Percentiles rank a stretch among this genome's conserved stretches.
Evolutionary conservation across 208 protist species (phyloP).

Genomic region (Trypanosomatidae sp.): DNA sequence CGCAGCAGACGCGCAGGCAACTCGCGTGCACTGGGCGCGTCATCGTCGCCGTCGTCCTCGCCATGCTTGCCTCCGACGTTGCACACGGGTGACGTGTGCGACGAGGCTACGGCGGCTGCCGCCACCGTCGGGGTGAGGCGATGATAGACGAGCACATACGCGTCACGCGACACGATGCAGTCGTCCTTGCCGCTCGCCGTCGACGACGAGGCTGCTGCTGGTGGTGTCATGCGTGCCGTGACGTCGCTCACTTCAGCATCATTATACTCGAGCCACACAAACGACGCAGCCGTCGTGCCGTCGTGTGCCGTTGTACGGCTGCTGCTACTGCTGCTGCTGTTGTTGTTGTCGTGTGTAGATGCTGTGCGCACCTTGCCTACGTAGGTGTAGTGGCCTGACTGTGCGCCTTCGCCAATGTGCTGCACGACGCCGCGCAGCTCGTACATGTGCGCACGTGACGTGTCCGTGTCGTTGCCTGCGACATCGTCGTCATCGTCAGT

Average conservation of each 20-base stretch:
- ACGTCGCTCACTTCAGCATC: constrained; percentile 36
- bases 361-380: constrained; percentile 21
- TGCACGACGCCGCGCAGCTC: constrained; percentile 59
- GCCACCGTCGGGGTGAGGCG: constrained; percentile 1
- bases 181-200: constrained; percentile 6
- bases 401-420: constrained; percentile 45
- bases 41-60: not conserved
- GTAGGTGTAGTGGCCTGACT: constrained; percentile 77
- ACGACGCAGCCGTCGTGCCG: no score
- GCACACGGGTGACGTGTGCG: not conserved
- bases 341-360: not conserved
- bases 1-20: constrained; percentile 22
- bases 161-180: constrained; percentile 24
- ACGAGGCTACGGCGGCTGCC: not conserved
- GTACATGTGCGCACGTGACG: constrained; percentile 13
- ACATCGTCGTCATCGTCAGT: not conserved
- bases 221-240: no score
- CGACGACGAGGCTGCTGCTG: no score
- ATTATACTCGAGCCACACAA: constrained; percentile 56
- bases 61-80: not conserved
- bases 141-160: constrained; percentile 67
- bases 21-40: constrained; percentile 11
- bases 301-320: no score
- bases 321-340: not conserved
- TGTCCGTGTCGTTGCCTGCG: not conserved